These are phyloP conservation scores for Didymella pinodella DNA, from an alignment of 2,329 filamentous ascomycete genomes.

Conservation along the genomic window DNA sequence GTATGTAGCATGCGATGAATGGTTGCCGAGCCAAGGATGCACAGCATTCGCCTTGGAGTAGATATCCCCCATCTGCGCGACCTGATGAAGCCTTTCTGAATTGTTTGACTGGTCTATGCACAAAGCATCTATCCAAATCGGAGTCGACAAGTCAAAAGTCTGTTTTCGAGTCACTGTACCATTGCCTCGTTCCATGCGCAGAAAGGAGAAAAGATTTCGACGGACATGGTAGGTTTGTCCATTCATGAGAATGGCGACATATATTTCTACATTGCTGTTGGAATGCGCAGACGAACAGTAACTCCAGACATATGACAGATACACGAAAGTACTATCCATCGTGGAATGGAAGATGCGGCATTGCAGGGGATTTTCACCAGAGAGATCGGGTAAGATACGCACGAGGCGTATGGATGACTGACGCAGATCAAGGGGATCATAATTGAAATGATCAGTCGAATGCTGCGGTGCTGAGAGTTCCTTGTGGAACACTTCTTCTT, in stretches of 20 bases:
- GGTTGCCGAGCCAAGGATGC: background rate
- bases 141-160: background rate
- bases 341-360: background rate
- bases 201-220: background rate
- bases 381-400: background rate
- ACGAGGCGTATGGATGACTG: background rate
- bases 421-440: background rate
- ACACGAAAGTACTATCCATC: background rate
- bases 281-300: too few species aligned
- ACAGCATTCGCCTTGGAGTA: background rate
- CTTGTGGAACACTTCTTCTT: too few species aligned
- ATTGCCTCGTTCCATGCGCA: background rate
- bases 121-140: conserved; percentile 1
- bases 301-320: conserved; percentile 4
- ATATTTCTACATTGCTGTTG: too few species aligned
- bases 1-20: background rate
- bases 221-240: background rate
- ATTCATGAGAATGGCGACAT: background rate
- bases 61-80: background rate
- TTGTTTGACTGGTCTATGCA: background rate
- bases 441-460: background rate
- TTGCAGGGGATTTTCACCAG: background rate
- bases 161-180: background rate
- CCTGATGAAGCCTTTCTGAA: background rate
- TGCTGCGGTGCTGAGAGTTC: too few species aligned